A percentile compares a stretch with the other conserved stretches of the same genome.
These are phyloP conservation scores for Primulina eburnea DNA, from an alignment of 257 asterid species.

Conservation along the genomic window DNA sequence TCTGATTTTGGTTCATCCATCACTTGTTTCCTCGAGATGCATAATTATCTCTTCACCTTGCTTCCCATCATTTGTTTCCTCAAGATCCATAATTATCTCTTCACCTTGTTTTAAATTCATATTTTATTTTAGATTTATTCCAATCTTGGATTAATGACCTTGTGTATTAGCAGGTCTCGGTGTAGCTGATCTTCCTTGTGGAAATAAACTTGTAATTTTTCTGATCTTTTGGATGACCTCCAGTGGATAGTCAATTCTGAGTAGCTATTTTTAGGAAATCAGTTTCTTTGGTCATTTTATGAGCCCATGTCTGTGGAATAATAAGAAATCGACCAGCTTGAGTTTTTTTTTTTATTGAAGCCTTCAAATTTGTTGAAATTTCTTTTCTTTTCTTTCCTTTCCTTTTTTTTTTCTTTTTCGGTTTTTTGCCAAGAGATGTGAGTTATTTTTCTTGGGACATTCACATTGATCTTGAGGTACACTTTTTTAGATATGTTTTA, in stretches of 20 bases:
- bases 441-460: neutral
- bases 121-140: conserved; percentile 9
- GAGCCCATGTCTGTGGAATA: conserved; percentile 24
- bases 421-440: conserved; percentile 27
- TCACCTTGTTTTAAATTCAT: neutral
- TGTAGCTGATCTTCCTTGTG: conserved; percentile 22
- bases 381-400: conserved; percentile 4
- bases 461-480: neutral
- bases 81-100: conserved; percentile 10
- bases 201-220: conserved; percentile 20
- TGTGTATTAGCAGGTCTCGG: conserved; percentile 27
- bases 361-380: neutral
- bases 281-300: conserved; percentile 47
- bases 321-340: conserved; percentile 8
- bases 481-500: neutral
- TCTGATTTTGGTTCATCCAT: conserved; percentile 19
- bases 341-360: conserved; percentile 10
- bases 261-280: conserved; percentile 24
- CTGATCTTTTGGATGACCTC: conserved; percentile 17
- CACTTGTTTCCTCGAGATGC: conserved; percentile 11
- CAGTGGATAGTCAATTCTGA: conserved; percentile 28
- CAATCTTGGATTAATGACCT: conserved; percentile 30
- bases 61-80: conserved; percentile 14
- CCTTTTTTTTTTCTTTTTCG: conserved; percentile 8
- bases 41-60: conserved; percentile 5